A percentile compares a stretch with the other conserved stretches of the same genome.
phyloP scores from a whole-genome alignment of 305 asterid genomes.

The Caryopteris hybrid region DNA sequence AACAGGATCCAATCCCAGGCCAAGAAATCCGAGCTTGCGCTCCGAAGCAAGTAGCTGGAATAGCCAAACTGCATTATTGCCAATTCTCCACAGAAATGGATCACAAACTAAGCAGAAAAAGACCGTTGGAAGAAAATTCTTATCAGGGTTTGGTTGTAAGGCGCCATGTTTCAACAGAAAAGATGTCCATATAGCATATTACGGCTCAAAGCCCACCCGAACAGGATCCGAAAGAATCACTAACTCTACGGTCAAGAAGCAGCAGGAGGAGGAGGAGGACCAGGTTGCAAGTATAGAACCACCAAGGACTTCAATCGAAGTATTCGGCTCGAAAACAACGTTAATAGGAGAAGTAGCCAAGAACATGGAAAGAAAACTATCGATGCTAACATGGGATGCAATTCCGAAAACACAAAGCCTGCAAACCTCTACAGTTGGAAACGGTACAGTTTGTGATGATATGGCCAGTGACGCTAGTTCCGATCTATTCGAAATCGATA shows the following conservation, averaged over 20 bases:
- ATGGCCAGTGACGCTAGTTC: constrained; percentile 76
- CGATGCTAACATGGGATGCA: constrained; percentile 80
- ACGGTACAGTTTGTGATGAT: constrained; percentile 40
- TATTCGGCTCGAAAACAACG: constrained; percentile 42
- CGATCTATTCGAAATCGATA: constrained; percentile 70
- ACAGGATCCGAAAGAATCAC: constrained; percentile 12
- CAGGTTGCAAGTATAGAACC: constrained; percentile 19
- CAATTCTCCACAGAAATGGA: background rate
- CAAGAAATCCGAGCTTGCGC: constrained; percentile 32
- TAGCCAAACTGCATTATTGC: constrained; percentile 31
- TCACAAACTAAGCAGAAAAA: constrained; percentile 34
- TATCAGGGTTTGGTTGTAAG: constrained; percentile 35
- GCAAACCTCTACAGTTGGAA: constrained; percentile 30
- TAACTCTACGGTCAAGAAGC: background rate
- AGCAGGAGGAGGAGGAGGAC: background rate
- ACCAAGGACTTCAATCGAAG: constrained; percentile 52
- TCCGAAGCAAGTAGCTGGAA: constrained; percentile 40
- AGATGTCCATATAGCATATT: constrained; percentile 12
- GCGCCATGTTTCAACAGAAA: constrained; percentile 47
- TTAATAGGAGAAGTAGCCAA: constrained; percentile 37
- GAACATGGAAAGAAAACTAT: constrained; percentile 60
- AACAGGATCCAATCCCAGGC: constrained; percentile 10
- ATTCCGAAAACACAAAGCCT: constrained; percentile 38
- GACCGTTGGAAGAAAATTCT: constrained; percentile 25
- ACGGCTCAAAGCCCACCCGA: constrained; percentile 11